Percentiles rank a stretch among this genome's conserved stretches.
Conservation (phyloP, 2,329 filamentous ascomycete genomes). For the Plenodomus lindquistii region DNA sequence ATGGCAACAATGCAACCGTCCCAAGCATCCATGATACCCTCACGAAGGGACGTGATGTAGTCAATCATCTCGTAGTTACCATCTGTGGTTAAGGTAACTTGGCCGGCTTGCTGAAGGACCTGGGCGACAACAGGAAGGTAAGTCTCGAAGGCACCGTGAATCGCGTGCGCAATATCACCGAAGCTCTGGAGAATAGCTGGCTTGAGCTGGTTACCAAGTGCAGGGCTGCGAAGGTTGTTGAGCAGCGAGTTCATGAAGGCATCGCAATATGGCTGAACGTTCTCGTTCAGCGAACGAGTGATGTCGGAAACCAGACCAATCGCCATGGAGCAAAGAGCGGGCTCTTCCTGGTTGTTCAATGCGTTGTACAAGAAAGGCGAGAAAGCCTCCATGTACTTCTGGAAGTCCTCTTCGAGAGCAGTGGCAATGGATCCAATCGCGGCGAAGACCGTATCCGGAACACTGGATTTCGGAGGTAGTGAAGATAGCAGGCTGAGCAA, state of each 20-base stretch:
- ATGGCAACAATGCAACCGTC: conserved; percentile 94
- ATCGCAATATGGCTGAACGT: conserved; percentile 93
- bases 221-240: conserved; percentile 85
- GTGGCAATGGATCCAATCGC: conserved; percentile 90
- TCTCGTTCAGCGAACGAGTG: conserved; percentile 84
- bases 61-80: conserved; percentile 94
- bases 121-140: conserved; percentile 92
- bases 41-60: conserved; percentile 90
- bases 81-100: conserved; percentile 76
- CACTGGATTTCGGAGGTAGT: conserved; percentile 82
- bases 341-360: conserved; percentile 92
- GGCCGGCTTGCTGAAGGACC: conserved; percentile 89
- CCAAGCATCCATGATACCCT: conserved; percentile 99
- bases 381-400: conserved; percentile 98
- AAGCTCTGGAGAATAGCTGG: conserved; percentile 97
- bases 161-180: conserved; percentile 94
- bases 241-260: conserved; percentile 97
- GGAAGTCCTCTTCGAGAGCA: conserved; percentile 87
- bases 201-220: conserved; percentile 95
- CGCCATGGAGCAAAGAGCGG: conserved; percentile 91
- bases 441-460: conserved; percentile 91
- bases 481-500: conserved; percentile 79
- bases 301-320: conserved; percentile 98
- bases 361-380: conserved; percentile 91
- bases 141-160: conserved; percentile 86